Evolutionary conservation across 371 early-diverging fungal genomes (phyloP).

Genomic region (Mortierella sp.): DNA sequence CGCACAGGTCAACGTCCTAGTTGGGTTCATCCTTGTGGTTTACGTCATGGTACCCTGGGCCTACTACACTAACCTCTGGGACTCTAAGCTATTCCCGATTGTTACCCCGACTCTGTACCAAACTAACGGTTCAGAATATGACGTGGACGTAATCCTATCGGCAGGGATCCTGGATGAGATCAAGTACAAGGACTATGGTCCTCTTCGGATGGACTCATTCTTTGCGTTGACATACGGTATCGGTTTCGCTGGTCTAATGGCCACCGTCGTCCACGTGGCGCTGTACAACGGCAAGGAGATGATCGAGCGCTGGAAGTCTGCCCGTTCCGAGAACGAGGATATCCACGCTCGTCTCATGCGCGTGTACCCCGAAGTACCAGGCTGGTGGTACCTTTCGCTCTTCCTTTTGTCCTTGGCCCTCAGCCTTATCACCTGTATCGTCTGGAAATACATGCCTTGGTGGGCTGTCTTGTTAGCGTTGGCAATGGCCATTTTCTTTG

Average conservation of each 20-base stretch:
- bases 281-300: slow-evolving; percentile 61
- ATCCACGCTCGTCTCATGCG: slow-evolving; percentile 77
- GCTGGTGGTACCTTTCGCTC: slow-evolving; percentile 71
- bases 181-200: slow-evolving; percentile 59
- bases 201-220: slow-evolving; percentile 67
- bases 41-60: slow-evolving; percentile 21
- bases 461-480: slow-evolving; percentile 75
- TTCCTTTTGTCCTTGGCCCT: slow-evolving; percentile 60
- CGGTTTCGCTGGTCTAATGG: slow-evolving; percentile 58
- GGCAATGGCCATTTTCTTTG: slow-evolving; percentile 67
- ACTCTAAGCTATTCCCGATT: slow-evolving; percentile 10
- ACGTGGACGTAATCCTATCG: slow-evolving; percentile 10
- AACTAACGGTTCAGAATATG: slow-evolving; percentile 3
- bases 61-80: slow-evolving; percentile 19
- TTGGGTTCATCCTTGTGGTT: slow-evolving; percentile 12
- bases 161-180: slow-evolving; percentile 51
- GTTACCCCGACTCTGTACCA: neutral
- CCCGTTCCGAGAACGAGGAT: slow-evolving; percentile 60
- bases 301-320: slow-evolving; percentile 10
- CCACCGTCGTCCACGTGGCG: slow-evolving; percentile 59
- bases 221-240: slow-evolving; percentile 60
- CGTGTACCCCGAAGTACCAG: slow-evolving; percentile 71
- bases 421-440: slow-evolving; percentile 62
- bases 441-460: slow-evolving; percentile 67
- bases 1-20: slow-evolving; percentile 24